phyloP scores from a whole-genome alignment of 176 grass and related monocot species.

The Ananas comosus region DNA sequence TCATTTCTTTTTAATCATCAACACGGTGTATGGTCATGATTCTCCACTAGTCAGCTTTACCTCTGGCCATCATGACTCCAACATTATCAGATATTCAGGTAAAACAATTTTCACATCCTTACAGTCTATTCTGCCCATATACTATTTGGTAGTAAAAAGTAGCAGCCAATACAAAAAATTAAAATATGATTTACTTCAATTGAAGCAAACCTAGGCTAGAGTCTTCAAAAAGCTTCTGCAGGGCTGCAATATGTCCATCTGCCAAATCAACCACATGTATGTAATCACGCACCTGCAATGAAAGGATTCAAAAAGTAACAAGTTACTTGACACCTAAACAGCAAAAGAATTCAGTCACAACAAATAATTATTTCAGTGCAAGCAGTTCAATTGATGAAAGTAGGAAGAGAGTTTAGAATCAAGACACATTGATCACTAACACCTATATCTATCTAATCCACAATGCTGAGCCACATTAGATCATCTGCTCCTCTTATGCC shows the following conservation, averaged over 20 bases:
- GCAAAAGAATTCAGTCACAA: neutral
- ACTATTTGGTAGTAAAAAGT: neutral
- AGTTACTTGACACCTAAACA: neutral
- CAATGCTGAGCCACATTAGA: no score
- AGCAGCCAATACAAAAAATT: neutral
- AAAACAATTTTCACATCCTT: no score
- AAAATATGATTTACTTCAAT: neutral
- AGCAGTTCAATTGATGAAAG: neutral
- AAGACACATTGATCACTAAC: neutral
- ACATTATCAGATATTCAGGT: no score
- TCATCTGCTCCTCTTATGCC: no score
- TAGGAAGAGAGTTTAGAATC: neutral
- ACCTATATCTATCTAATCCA: no score
- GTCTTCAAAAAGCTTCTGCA: slow-evolving; percentile 69
- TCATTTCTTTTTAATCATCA: no score
- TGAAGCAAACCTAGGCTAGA: slow-evolving; percentile 36
- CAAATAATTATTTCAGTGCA: neutral
- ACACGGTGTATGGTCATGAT: no score
- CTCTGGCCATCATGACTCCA: no score
- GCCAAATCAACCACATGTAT: slow-evolving; percentile 83
- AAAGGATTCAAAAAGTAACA: slow-evolving; percentile 8
- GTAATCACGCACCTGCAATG: slow-evolving; percentile 65
- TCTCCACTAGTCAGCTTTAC: no score
- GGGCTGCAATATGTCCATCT: slow-evolving; percentile 74
- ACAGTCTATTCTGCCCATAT: neutral